These are phyloP conservation scores for Pterula multifida DNA, from an alignment of 1,284 basidiomycete species.

Conservation along the genomic window DNA sequence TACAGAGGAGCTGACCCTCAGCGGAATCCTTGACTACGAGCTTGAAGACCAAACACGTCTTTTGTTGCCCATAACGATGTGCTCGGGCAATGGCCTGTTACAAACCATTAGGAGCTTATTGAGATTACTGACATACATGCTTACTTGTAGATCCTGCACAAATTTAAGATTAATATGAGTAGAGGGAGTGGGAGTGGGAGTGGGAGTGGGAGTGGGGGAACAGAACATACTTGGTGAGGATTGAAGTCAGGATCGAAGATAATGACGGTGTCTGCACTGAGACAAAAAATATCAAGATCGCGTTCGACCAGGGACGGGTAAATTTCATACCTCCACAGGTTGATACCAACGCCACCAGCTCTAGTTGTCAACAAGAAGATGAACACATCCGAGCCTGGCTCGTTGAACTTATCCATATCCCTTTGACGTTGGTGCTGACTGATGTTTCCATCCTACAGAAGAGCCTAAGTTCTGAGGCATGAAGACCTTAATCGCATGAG, in stretches of 20 bases:
- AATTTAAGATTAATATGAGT: conserved; percentile 6
- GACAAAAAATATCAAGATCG: not conserved
- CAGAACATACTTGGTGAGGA: conserved; percentile 68
- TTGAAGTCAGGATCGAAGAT: conserved; percentile 93
- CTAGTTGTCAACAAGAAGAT: conserved; percentile 90
- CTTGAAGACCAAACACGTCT: conserved; percentile 83
- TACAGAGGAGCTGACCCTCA: conserved; percentile 44
- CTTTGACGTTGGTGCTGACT: conserved; percentile 83
- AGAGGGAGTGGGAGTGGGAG: too few relatives aligned
- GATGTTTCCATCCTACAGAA: conserved; percentile 75
- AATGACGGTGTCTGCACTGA: conserved; percentile 76
- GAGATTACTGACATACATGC: not conserved
- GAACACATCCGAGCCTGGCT: conserved; percentile 75
- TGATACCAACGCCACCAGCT: conserved; percentile 89
- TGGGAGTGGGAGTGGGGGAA: too few relatives aligned
- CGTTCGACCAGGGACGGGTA: not conserved
- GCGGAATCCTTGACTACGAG: conserved; percentile 84
- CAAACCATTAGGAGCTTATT: conserved; percentile 5
- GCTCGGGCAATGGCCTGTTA: conserved; percentile 78
- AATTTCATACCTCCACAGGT: conserved; percentile 39
- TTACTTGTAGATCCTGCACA: conserved; percentile 57
- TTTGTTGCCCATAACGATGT: conserved; percentile 74
- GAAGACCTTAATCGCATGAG: conserved; percentile 3
- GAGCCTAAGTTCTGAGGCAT: too few relatives aligned
- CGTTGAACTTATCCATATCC: conserved; percentile 91